phyloP scores from a whole-genome alignment of 768 basidiomycete species.

The Phanerochaete sordida region DNA sequence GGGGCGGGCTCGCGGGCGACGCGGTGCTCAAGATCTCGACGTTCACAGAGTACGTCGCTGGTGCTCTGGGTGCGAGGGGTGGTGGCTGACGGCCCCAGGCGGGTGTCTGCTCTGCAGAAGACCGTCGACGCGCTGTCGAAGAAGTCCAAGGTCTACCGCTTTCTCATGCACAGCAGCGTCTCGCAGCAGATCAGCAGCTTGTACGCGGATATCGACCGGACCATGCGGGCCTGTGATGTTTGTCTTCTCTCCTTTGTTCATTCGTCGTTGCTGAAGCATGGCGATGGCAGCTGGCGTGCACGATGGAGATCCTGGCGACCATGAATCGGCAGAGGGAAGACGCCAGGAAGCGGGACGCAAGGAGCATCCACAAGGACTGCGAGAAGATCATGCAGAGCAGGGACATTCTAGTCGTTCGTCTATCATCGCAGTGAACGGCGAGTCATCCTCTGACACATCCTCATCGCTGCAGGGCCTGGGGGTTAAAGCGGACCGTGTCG shows the following conservation, averaged over 20 bases:
- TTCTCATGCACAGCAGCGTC: background rate
- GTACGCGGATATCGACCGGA: background rate
- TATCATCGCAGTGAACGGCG: background rate
- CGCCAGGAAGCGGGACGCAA: background rate
- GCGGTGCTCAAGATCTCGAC: background rate
- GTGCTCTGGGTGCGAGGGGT: background rate
- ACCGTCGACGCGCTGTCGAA: background rate
- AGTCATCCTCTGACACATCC: background rate
- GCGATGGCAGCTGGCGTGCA: background rate
- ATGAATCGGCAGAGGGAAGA: conserved; percentile 1
- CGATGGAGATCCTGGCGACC: background rate
- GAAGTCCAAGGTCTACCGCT: background rate
- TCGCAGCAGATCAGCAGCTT: background rate
- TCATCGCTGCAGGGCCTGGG: background rate
- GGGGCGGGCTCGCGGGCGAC: background rate
- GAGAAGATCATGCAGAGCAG: background rate
- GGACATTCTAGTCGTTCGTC: background rate
- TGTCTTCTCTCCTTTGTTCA: background rate
- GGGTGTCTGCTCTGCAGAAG: background rate
- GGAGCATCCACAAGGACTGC: background rate
- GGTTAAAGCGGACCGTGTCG: background rate
- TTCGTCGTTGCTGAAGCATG: background rate
- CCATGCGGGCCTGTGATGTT: background rate
- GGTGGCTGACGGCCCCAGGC: background rate
- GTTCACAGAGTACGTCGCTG: background rate